Conservation (phyloP, 352 stramenopile species). For the Phytophthora syringae region DNA sequence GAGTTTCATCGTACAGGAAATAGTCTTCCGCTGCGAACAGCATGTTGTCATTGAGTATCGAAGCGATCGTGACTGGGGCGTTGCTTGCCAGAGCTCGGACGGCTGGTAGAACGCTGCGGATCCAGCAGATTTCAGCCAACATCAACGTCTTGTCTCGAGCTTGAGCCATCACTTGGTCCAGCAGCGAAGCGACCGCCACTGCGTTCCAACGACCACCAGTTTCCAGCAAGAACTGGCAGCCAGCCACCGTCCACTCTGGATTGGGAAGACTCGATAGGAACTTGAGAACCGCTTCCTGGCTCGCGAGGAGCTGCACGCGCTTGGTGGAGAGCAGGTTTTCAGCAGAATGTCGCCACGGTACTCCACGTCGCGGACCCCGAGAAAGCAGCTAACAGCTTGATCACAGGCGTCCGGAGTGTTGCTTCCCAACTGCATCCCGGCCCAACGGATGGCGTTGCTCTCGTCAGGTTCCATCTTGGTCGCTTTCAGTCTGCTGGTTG, state of each 20-base stretch:
- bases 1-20: conserved; percentile 40
- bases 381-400: conserved; percentile 25
- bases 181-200: conserved; percentile 25
- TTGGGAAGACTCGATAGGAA: conserved; percentile 25
- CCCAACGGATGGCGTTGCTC: conserved; percentile 19
- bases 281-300: conserved; percentile 15
- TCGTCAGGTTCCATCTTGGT: conserved; percentile 32
- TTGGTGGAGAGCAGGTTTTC: conserved; percentile 30
- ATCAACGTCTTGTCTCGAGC: conserved; percentile 19
- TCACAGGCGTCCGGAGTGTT: conserved; percentile 8
- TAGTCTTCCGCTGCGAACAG: conserved; percentile 36
- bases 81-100: conserved; percentile 45
- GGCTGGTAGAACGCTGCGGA: conserved; percentile 31
- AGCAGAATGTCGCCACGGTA: conserved; percentile 30
- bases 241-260: conserved; percentile 26
- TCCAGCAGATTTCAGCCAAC: conserved; percentile 31
- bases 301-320: conserved; percentile 21
- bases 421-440: conserved; percentile 21
- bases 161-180: conserved; percentile 35
- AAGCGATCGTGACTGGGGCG: conserved; percentile 31
- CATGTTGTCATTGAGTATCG: conserved; percentile 23
- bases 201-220: conserved; percentile 25
- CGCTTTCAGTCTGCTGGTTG: neutral
- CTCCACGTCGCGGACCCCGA: conserved; percentile 28
- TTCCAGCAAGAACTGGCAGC: conserved; percentile 26